Evolutionary conservation across 2,329 filamentous ascomycete genomes (phyloP), one percentile per base, ranked within the genome.

Genomic region (Fusarium veterinarium): DNA sequence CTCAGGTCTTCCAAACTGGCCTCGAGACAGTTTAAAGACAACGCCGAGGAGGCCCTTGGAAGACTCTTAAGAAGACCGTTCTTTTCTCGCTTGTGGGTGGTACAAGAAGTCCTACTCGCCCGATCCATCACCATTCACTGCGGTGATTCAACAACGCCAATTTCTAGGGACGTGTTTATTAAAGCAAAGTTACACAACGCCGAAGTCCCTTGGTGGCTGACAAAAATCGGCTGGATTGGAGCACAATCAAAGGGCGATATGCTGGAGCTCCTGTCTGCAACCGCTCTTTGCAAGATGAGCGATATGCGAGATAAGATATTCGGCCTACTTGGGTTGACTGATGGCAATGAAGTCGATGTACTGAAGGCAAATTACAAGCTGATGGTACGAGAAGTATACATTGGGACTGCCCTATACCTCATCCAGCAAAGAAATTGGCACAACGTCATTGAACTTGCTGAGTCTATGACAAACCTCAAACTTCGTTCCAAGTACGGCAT

Each of bases 301-400:
- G 68, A 72, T 25, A 45, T 68, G 28, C 42, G 69, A 30, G 69
- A 72, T 17, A 72, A 60, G 31, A 41, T 72, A 19, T 71, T 71
- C 40, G 68, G 67, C 16, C 16, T 71, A 8, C 59, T 71, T 31
- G 69, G 67, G 19, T 35, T 72, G 8, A 40, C 67, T 10, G 44
- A 52, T n/a, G 45, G 46, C 12, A 25, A 58, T 20, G 53, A 58
- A 30, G n/a, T n/a, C 8, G 56, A 63, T 2, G 19, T 8, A 8
- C 33, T 71, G 13, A 56, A 38, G 20, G 67, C 58, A 12, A 55
- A 71, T 13, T 71, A 71, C n/a, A 58, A 63, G 16, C 38, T 71
- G 14, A 71, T 30, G 41, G 62, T 71, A n/a, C 53, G 69, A 14
- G 69, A 71, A 46, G 69, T 71, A 17, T 71, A 58, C 17, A 71